phyloP scores from a whole-genome alignment of 352 stramenopile species.

The Blastocystis sp. region DNA sequence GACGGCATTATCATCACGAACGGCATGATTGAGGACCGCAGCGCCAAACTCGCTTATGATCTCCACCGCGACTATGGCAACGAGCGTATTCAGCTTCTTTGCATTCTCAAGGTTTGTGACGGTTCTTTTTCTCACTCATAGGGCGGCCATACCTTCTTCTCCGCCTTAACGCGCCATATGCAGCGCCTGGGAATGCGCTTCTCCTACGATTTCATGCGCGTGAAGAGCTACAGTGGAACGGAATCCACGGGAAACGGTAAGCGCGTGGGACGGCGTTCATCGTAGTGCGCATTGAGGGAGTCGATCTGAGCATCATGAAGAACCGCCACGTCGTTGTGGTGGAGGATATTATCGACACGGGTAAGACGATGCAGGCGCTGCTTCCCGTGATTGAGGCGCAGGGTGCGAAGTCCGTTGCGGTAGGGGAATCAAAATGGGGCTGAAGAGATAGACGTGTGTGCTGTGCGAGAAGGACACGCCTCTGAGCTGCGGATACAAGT shows the following conservation, averaged over 20 bases:
- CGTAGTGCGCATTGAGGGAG: constrained; percentile 35
- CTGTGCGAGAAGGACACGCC: constrained; percentile 88
- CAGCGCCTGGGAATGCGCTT: constrained; percentile 80
- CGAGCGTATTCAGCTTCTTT: constrained; percentile 85
- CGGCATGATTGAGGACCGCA: constrained; percentile 83
- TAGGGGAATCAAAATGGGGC: constrained; percentile 71
- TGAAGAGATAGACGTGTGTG: constrained; percentile 61
- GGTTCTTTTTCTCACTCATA: constrained; percentile 5
- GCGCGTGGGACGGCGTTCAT: neutral
- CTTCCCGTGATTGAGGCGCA: constrained; percentile 81
- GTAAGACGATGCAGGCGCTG: constrained; percentile 86
- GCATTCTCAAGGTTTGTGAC: constrained; percentile 81
- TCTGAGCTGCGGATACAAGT: constrained; percentile 82
- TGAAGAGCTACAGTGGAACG: constrained; percentile 88
- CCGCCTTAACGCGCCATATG: constrained; percentile 57
- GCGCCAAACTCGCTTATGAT: constrained; percentile 85
- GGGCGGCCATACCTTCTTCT: constrained; percentile 70
- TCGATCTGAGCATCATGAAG: constrained; percentile 41
- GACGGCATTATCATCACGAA: constrained; percentile 69
- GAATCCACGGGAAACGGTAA: constrained; percentile 81
- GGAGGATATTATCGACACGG: constrained; percentile 96
- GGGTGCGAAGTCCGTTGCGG: constrained; percentile 80
- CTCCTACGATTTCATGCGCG: constrained; percentile 88
- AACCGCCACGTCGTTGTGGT: constrained; percentile 83
- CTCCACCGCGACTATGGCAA: constrained; percentile 83